Conservation (phyloP, 2,329 filamentous ascomycete genomes). For the Colletotrichum echinochloae region DNA sequence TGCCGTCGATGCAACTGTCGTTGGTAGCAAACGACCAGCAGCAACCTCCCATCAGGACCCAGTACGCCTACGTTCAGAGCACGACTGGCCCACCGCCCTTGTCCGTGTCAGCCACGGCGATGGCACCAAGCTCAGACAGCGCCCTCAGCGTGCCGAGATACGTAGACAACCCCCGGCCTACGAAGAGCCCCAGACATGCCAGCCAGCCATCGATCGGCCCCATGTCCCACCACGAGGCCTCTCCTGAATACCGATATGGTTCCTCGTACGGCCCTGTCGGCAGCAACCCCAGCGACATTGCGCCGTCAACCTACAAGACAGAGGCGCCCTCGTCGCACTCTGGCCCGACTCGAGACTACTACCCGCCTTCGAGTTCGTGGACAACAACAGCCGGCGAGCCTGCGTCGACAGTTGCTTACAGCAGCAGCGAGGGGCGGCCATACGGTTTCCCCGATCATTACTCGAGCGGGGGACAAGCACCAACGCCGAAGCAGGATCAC, state of each 20-base stretch:
- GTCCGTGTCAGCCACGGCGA: conserved; percentile 56
- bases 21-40: conserved; percentile 62
- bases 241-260: conserved; percentile 69
- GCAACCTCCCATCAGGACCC: conserved; percentile 61
- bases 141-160: conserved; percentile 68
- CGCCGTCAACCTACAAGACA: conserved; percentile 48
- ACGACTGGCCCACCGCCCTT: conserved; percentile 64
- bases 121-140: conserved; percentile 52
- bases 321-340: conserved; percentile 48
- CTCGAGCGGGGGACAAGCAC: conserved; percentile 52
- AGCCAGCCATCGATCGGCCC: conserved; percentile 66
- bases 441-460: conserved; percentile 65
- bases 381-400: conserved; percentile 63
- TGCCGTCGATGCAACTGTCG: conserved; percentile 66
- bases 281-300: conserved; percentile 49
- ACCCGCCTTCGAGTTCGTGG: conserved; percentile 64
- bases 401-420: conserved; percentile 59
- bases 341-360: conserved; percentile 62
- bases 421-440: conserved; percentile 58
- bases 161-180: conserved; percentile 66
- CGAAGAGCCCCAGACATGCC: conserved; percentile 67
- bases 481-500: conserved; percentile 51
- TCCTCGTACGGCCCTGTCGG: conserved; percentile 56
- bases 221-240: conserved; percentile 60
- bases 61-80: conserved; percentile 66